These are phyloP conservation scores for Candida nonsorbophila DNA, from an alignment of 805 yeast species.

Conservation along the genomic window DNA sequence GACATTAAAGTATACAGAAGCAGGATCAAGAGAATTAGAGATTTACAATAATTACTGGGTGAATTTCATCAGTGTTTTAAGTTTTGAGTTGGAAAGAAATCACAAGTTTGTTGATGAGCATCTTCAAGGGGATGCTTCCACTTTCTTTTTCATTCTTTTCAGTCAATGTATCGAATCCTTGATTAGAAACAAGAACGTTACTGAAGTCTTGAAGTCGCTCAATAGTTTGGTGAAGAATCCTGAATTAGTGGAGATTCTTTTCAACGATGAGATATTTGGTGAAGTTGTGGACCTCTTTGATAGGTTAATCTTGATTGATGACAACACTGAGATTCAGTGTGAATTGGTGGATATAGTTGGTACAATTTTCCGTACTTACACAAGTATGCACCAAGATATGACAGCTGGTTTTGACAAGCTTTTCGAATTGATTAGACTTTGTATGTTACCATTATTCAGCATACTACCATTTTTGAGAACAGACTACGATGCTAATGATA, in stretches of 20 bases:
- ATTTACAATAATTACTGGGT: conserved; percentile 65
- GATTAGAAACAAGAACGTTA: conserved; percentile 42
- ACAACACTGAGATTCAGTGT: conserved; percentile 56
- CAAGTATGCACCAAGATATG: conserved; percentile 39
- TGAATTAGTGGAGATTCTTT: conserved; percentile 53
- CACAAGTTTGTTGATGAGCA: conserved; percentile 39
- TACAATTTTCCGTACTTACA: conserved; percentile 22
- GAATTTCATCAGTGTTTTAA: conserved; percentile 70
- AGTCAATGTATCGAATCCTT: conserved; percentile 80
- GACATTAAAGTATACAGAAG: conserved; percentile 49
- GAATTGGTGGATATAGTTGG: conserved; percentile 37
- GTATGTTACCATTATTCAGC: conserved; percentile 56
- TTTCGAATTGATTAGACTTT: conserved; percentile 73
- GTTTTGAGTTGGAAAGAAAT: conserved; percentile 54
- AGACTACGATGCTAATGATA: conserved; percentile 27
- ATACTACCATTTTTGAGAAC: conserved; percentile 56
- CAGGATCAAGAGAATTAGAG: conserved; percentile 34
- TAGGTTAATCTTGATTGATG: conserved; percentile 58
- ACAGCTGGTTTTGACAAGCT: conserved; percentile 63
- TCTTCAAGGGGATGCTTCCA: conserved; percentile 49
- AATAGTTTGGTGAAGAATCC: conserved; percentile 50
- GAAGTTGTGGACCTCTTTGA: conserved; percentile 77
- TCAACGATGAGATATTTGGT: conserved; percentile 61
- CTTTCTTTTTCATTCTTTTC: conserved; percentile 73
- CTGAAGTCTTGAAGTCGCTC: conserved; percentile 44